Evolutionary conservation across 208 protist genomes (phyloP).

Genomic region (Wallacemonas sp.): DNA sequence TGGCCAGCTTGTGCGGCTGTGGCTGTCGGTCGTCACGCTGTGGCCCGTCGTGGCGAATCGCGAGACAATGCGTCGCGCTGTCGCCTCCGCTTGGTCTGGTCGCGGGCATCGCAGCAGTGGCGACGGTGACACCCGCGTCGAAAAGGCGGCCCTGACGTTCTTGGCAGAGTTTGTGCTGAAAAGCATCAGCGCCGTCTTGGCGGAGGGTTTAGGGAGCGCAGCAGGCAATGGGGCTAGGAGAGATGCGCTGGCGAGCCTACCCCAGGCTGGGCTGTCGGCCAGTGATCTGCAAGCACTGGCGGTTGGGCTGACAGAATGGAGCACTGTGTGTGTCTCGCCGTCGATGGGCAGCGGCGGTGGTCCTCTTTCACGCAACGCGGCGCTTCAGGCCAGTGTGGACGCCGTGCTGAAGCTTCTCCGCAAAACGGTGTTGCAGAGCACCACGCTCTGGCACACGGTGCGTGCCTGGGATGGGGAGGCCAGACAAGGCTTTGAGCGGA

Average conservation of each 20-base stretch:
- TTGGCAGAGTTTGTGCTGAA: not conserved
- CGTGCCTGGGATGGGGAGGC: conserved; percentile 19
- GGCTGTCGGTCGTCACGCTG: conserved; percentile 39
- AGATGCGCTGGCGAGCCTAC: too few relatives aligned
- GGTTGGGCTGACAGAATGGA: conserved; percentile 22
- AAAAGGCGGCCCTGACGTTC: conserved; percentile 7
- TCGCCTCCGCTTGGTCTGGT: not conserved
- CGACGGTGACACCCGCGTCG: not conserved
- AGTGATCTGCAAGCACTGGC: conserved; percentile 20
- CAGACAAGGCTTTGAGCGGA: conserved; percentile 38
- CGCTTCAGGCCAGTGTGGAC: conserved; percentile 23
- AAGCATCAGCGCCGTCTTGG: conserved; percentile 5
- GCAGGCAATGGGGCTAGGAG: too few relatives aligned
- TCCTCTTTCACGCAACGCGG: conserved; percentile 7
- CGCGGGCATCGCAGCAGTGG: not conserved
- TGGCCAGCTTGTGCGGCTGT: conserved; percentile 32
- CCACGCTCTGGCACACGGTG: conserved; percentile 43
- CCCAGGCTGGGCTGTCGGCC: too few relatives aligned
- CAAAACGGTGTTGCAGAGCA: conserved; percentile 58
- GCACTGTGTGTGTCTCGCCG: too few relatives aligned
- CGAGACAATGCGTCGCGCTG: conserved; percentile 16
- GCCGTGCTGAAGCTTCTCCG: conserved; percentile 36
- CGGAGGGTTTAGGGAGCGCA: conserved; percentile 9
- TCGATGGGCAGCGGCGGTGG: too few relatives aligned
- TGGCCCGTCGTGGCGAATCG: conserved; percentile 28